Percentiles rank a stretch among this genome's conserved stretches.
Conservation (phyloP, 352 stramenopile species). For the Phytophthora ohioensis region DNA sequence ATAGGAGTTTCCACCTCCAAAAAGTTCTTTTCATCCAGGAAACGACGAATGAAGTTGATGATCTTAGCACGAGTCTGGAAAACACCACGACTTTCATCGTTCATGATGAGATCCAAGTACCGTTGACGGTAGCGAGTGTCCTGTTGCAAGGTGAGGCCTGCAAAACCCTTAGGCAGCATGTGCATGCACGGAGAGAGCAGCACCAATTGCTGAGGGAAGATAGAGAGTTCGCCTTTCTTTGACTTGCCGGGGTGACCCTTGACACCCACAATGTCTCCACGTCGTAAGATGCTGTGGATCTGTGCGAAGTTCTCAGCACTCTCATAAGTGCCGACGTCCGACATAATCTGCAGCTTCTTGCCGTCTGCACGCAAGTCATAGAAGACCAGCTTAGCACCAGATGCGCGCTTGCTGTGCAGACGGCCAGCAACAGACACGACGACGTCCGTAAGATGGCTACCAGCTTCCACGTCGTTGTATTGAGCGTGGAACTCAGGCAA, state of each 20-base stretch:
- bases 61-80: conserved; percentile 96
- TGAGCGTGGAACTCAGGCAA: conserved; percentile 95
- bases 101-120: conserved; percentile 98
- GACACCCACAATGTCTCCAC: conserved; percentile 98
- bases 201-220: conserved; percentile 92
- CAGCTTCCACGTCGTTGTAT: conserved; percentile 85
- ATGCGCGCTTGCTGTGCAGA: conserved; percentile 95
- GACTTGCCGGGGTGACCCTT: conserved; percentile 95
- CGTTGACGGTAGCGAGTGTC: conserved; percentile 92
- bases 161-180: conserved; percentile 84
- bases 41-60: conserved; percentile 93
- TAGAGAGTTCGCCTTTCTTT: conserved; percentile 98
- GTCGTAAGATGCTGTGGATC: conserved; percentile 93
- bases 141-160: conserved; percentile 71
- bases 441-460: conserved; percentile 81
- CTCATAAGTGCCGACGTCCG: conserved; percentile 76
- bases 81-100: conserved; percentile 92
- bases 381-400: conserved; percentile 98
- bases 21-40: conserved; percentile 95
- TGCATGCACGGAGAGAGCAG: conserved; percentile 89
- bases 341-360: conserved; percentile 98
- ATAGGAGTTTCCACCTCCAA: conserved; percentile 99
- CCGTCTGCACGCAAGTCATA: conserved; percentile 97
- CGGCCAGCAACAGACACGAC: conserved; percentile 95
- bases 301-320: conserved; percentile 61